A percentile compares a stretch with the other conserved stretches of the same genome.
Evolutionary conservation across 2,329 filamentous ascomycete species (phyloP).

Genomic region (Fusarium sublunatum): DNA sequence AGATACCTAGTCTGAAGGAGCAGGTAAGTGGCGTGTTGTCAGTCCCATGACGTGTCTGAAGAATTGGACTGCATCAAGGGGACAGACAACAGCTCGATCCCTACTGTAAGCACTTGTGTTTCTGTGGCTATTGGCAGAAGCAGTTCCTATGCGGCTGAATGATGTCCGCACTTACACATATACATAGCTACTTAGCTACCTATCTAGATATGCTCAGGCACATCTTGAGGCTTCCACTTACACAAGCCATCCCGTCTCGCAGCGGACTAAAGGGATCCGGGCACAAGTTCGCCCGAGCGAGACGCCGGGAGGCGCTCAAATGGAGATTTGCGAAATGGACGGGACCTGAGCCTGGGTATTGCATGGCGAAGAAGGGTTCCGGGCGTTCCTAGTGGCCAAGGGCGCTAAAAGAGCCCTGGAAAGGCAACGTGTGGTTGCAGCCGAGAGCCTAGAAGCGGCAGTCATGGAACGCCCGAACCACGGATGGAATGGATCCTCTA

Average conservation of each 20-base stretch:
- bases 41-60: background rate
- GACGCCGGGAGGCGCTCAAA: slow-evolving; percentile 30
- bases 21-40: slow-evolving; percentile 4
- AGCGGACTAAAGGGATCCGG: background rate
- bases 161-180: background rate
- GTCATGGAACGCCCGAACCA: slow-evolving; percentile 13
- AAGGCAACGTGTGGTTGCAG: slow-evolving; percentile 15
- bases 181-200: no score
- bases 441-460: slow-evolving; percentile 19
- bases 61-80: background rate
- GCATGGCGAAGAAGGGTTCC: slow-evolving; percentile 3
- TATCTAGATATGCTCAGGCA: no score
- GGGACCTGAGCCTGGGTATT: slow-evolving; percentile 21
- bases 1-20: background rate
- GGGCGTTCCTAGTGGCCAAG: slow-evolving; percentile 25
- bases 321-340: slow-evolving; percentile 5
- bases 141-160: background rate
- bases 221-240: slow-evolving; percentile 5
- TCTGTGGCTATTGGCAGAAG: background rate
- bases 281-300: slow-evolving; percentile 30
- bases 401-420: slow-evolving; percentile 17
- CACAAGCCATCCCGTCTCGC: background rate
- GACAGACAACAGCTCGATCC: background rate
- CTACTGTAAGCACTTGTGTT: background rate
- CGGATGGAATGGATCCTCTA: slow-evolving; percentile 4